Conservation (phyloP, 2,329 filamentous ascomycete species). For the Fusarium concolor region DNA sequence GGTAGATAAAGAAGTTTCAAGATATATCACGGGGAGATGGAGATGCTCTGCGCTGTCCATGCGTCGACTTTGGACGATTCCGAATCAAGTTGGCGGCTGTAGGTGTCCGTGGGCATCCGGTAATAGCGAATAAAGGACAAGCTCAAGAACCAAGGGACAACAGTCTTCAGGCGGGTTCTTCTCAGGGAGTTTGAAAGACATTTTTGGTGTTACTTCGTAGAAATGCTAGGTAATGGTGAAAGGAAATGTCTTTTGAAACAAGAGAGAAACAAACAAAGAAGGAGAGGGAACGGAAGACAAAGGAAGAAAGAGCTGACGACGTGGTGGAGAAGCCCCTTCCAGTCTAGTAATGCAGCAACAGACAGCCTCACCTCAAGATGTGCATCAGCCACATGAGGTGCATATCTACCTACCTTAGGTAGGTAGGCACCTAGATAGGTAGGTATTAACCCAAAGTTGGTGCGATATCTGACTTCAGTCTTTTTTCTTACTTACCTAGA, state of each 20-base stretch:
- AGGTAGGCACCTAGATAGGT: no score
- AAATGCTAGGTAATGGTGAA: not conserved
- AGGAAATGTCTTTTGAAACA: not conserved
- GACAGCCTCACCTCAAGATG: slow-evolving; percentile 4
- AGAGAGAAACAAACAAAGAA: not conserved
- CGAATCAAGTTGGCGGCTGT: slow-evolving; percentile 18
- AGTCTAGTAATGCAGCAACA: not conserved
- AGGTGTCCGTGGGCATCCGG: not conserved
- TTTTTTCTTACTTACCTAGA: no score
- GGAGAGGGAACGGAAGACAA: not conserved
- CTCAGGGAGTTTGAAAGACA: not conserved
- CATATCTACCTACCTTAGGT: not conserved
- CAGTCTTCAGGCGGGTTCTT: not conserved
- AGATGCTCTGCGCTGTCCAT: slow-evolving; percentile 11
- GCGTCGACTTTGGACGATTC: slow-evolving; percentile 12
- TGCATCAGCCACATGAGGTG: slow-evolving; percentile 1
- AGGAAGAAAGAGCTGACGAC: slow-evolving; percentile 15
- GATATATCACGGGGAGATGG: slow-evolving; percentile 15
- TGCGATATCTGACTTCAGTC: no score
- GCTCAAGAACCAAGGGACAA: not conserved
- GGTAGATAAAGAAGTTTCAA: slow-evolving; percentile 27
- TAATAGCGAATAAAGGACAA: slow-evolving; percentile 1
- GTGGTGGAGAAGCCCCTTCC: slow-evolving; percentile 28
- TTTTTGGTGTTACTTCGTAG: no score
- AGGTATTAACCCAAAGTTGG: no score